Percentiles rank a stretch among this genome's conserved stretches.
phyloP scores from a whole-genome alignment of 495 filamentous ascomycete species.

The Stereocaulon alpinum region DNA sequence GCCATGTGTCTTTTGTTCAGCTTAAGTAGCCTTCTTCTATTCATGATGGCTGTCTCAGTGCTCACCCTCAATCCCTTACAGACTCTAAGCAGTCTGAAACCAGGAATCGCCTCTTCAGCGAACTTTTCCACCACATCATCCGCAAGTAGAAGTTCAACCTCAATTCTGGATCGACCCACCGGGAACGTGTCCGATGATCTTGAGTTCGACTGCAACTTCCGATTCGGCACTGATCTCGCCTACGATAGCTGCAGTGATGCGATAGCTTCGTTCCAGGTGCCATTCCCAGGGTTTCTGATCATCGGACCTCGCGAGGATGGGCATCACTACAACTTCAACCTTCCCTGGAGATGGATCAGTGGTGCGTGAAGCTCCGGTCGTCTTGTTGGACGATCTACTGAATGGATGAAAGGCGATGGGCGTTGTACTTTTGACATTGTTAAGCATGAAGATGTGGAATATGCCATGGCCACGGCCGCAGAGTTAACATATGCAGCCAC shows the following conservation, averaged over 20 bases:
- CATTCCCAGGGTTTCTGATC: neutral
- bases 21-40: neutral
- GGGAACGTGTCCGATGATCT: neutral
- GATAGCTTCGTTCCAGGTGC: neutral
- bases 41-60: neutral
- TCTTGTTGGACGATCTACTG: neutral
- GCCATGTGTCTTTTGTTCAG: neutral
- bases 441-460: neutral
- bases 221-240: neutral
- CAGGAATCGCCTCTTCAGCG: neutral
- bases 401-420: neutral
- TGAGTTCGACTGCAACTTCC: neutral
- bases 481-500: neutral
- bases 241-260: neutral
- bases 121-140: neutral
- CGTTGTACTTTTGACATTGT: neutral
- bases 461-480: neutral
- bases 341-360: slow-evolving; percentile 7
- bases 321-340: neutral
- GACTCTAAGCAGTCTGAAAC: neutral
- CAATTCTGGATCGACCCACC: neutral
- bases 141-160: neutral
- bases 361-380: neutral
- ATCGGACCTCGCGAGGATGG: neutral
- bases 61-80: neutral